phyloP scores from a whole-genome alignment of 257 asterid species.

The Anisodus tanguticus region DNA sequence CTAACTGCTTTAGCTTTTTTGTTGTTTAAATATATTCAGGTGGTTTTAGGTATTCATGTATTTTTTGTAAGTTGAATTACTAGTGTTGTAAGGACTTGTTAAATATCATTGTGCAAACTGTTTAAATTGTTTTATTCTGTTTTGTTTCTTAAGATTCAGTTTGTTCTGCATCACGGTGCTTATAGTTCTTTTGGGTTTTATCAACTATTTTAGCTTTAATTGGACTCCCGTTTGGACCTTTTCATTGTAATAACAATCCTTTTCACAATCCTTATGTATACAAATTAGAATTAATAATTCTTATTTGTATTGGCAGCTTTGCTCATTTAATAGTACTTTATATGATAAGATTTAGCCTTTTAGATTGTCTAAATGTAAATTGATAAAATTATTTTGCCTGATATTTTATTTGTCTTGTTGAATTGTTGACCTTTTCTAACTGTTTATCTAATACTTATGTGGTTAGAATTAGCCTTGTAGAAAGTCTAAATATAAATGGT shows the following conservation, averaged over 20 bases:
- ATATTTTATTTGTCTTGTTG: neutral
- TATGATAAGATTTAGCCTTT: neutral
- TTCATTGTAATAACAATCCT: too few relatives aligned
- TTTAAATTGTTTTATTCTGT: too few relatives aligned
- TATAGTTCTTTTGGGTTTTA: too few relatives aligned
- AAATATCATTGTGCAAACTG: too few relatives aligned
- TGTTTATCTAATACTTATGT: neutral
- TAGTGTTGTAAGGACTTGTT: neutral
- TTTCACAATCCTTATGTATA: too few relatives aligned
- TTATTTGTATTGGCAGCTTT: neutral
- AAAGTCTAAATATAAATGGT: neutral
- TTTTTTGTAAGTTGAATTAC: slow-evolving; percentile 8
- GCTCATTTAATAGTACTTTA: neutral
- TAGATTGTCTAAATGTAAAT: neutral
- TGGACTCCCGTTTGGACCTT: too few relatives aligned
- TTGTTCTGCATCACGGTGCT: too few relatives aligned
- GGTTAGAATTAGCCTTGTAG: slow-evolving; percentile 9
- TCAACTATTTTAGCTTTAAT: too few relatives aligned
- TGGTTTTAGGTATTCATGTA: neutral
- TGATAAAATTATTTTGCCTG: neutral
- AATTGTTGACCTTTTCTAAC: neutral
- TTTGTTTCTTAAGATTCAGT: too few relatives aligned
- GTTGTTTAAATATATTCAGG: neutral
- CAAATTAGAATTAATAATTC: too few relatives aligned
- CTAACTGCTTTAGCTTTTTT: neutral